A percentile compares a stretch with the other conserved stretches of the same genome.
Evolutionary conservation across 108 stramenopile species (phyloP).

Genomic region (Skeletonema potamos): DNA sequence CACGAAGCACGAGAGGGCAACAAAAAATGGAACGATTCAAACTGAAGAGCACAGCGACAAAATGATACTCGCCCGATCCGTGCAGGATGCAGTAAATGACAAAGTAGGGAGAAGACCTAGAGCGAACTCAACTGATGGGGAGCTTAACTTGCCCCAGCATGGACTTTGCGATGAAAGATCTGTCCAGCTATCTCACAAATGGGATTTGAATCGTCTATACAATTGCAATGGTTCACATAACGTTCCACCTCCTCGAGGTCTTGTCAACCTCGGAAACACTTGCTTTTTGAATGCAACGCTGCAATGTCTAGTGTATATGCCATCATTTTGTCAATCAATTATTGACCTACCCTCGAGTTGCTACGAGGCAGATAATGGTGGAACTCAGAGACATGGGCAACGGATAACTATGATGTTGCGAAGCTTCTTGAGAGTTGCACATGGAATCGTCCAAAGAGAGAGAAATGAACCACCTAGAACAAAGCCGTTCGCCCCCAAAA

Average conservation of each 20-base stretch:
- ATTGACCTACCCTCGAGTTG: constrained; percentile 44
- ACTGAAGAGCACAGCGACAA: constrained; percentile 11
- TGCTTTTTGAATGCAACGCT: constrained; percentile 96
- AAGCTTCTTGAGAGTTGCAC: constrained; percentile 55
- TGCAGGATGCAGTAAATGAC: constrained; percentile 77
- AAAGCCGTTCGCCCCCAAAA: constrained; percentile 60
- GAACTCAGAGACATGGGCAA: constrained; percentile 51
- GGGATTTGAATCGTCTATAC: constrained; percentile 51
- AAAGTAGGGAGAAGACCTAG: constrained; percentile 70
- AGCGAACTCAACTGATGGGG: constrained; percentile 79
- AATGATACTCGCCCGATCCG: constrained; percentile 55
- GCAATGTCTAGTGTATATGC: constrained; percentile 89
- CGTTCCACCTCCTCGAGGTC: constrained; percentile 62
- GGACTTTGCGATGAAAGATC: constrained; percentile 81
- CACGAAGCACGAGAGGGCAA: background rate
- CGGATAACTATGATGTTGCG: constrained; percentile 57
- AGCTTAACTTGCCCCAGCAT: constrained; percentile 74
- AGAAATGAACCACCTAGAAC: constrained; percentile 26
- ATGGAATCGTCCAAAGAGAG: constrained; percentile 37
- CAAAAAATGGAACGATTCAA: background rate
- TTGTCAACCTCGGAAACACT: constrained; percentile 94
- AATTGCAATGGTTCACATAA: constrained; percentile 7
- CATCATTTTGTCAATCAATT: constrained; percentile 85
- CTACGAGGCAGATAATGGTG: constrained; percentile 17
- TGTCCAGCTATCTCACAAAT: constrained; percentile 60